Evolutionary conservation across 2,329 filamentous ascomycete genomes (phyloP).

Genomic region (Colletotrichum nymphaeae): DNA sequence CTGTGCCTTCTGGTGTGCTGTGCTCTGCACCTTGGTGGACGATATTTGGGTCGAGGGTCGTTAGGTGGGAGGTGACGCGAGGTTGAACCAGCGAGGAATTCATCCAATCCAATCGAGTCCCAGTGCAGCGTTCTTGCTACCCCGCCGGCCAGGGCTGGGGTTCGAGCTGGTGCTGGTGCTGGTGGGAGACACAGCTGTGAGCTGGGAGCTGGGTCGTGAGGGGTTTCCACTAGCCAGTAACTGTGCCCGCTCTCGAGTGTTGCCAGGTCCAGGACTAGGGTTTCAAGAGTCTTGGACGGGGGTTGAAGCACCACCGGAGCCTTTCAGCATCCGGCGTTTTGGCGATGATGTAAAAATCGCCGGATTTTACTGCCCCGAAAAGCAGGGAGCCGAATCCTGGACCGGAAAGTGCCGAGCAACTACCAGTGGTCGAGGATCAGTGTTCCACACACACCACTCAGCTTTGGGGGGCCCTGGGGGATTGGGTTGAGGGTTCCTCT

Average conservation of each 20-base stretch:
- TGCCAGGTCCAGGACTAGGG: background rate
- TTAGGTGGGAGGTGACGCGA: background rate
- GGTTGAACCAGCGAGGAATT: background rate
- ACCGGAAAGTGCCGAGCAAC: conserved; percentile 32
- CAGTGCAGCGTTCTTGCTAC: conserved; percentile 8
- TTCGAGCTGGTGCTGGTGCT: background rate
- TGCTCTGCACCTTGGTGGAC: background rate
- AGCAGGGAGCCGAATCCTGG: conserved; percentile 10
- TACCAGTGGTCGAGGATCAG: conserved; percentile 20
- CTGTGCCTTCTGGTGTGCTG: background rate
- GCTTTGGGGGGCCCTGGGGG: background rate
- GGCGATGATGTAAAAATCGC: conserved; percentile 10
- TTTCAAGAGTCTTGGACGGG: background rate
- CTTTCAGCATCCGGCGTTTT: conserved; percentile 26
- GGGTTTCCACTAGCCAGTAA: background rate
- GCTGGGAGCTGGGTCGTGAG: background rate
- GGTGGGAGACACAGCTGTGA: background rate
- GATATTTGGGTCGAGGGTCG: background rate
- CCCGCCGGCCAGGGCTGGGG: background rate
- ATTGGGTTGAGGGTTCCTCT: background rate
- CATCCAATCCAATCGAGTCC: conserved; percentile 10
- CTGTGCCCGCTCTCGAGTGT: background rate
- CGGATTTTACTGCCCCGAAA: conserved; percentile 20
- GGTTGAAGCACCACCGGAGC: conserved; percentile 1
- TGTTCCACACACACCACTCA: background rate